phyloP scores from a whole-genome alignment of 164 flowering plant species.

The Kingdonia uniflora region DNA sequence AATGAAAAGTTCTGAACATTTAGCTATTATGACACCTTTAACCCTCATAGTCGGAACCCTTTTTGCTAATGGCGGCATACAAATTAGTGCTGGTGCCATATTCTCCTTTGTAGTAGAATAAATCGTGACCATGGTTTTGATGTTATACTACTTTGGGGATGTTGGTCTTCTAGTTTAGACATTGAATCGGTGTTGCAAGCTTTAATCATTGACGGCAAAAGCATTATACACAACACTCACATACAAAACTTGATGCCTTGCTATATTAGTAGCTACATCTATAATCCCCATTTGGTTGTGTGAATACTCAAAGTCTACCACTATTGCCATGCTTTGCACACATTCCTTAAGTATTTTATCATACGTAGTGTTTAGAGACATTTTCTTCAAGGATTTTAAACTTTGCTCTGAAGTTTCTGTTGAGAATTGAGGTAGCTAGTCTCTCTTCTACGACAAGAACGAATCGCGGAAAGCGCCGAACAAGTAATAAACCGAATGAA shows the following conservation, averaged over 20 bases:
- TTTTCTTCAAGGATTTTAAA: background rate
- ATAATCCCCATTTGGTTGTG: background rate
- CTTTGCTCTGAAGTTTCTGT: background rate
- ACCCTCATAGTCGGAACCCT: background rate
- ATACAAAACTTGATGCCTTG: background rate
- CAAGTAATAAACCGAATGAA: too few relatives aligned
- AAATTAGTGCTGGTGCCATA: background rate
- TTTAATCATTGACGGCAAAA: background rate
- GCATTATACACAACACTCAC: background rate
- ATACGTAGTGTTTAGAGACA: background rate
- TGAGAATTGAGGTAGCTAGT: too few relatives aligned
- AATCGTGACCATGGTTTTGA: background rate
- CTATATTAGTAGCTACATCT: background rate
- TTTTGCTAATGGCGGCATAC: background rate
- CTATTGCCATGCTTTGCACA: background rate
- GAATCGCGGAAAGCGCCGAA: too few relatives aligned
- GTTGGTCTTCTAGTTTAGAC: background rate
- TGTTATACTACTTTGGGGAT: background rate
- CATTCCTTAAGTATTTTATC: background rate
- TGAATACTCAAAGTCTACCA: background rate
- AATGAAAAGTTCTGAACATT: background rate
- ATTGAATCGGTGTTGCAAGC: too few relatives aligned
- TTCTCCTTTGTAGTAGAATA: background rate
- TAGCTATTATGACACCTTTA: background rate
- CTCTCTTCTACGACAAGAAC: too few relatives aligned